These are phyloP conservation scores for Striga asiatica DNA, from an alignment of 257 asterid species.

Conservation along the genomic window DNA sequence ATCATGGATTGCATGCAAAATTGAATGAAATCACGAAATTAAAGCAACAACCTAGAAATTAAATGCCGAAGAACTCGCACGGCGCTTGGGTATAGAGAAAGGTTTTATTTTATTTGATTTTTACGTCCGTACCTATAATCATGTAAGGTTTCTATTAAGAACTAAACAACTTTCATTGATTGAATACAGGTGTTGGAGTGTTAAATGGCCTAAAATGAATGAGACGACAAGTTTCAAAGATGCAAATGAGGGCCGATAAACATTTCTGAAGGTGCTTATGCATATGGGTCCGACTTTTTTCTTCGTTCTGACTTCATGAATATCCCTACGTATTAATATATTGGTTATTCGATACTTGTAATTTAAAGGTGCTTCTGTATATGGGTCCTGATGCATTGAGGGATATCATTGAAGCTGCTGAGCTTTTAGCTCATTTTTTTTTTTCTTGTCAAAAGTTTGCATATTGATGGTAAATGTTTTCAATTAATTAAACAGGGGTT, in stretches of 20 bases:
- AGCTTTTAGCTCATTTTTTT: no score
- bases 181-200: conserved; percentile 91
- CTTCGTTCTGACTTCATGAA: neutral
- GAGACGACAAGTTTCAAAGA: conserved; percentile 56
- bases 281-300: neutral
- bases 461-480: no score
- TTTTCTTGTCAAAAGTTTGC: no score
- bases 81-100: conserved; percentile 95
- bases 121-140: neutral
- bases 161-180: conserved; percentile 15
- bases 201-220: conserved; percentile 84
- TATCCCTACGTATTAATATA: neutral
- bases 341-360: conserved; percentile 6
- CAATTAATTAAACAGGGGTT: no score
- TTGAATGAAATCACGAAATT: conserved; percentile 26
- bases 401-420: conserved; percentile 71
- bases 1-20: conserved; percentile 35
- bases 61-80: conserved; percentile 94
- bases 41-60: conserved; percentile 37
- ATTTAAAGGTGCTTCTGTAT: conserved; percentile 85
- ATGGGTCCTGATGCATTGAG: conserved; percentile 76
- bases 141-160: neutral
- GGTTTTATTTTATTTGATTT: conserved; percentile 38
- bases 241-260: conserved; percentile 77
- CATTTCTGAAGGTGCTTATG: no score